Evolutionary conservation across 2,329 filamentous ascomycete species (phyloP).

Genomic region (Aspergillus novofumigatus): DNA sequence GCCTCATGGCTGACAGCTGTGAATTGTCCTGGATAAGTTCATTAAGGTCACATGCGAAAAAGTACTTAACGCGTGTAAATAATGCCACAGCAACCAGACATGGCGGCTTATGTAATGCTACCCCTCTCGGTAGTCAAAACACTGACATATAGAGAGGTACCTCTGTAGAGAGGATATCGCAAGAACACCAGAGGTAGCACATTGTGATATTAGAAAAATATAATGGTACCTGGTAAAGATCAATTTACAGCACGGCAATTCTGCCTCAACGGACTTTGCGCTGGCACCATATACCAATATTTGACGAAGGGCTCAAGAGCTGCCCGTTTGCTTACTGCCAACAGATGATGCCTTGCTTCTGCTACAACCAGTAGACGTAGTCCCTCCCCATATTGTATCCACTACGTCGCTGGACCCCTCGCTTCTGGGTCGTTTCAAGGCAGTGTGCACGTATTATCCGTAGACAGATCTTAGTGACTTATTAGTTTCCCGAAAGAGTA

Average conservation of each 20-base stretch:
- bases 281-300: neutral
- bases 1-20: neutral
- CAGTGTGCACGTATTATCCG: neutral
- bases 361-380: neutral
- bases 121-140: neutral
- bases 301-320: neutral
- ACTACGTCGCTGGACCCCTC: neutral
- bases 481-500: neutral
- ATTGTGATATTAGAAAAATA: neutral
- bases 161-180: too few species aligned
- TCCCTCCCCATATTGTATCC: neutral
- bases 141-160: neutral
- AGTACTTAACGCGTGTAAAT: slow-evolving; percentile 18
- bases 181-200: too few species aligned
- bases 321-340: neutral
- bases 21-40: neutral
- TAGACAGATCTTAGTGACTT: neutral
- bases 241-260: neutral
- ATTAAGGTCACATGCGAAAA: slow-evolving; percentile 4
- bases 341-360: neutral
- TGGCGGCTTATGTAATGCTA: slow-evolving; percentile 6
- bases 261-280: neutral
- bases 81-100: slow-evolving; percentile 16
- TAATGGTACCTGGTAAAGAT: neutral
- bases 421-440: neutral